Percentiles rank a stretch among this genome's conserved stretches.
These are phyloP conservation scores for Thuja plicata DNA, from an alignment of 83 land plant species.

Conservation along the genomic window DNA sequence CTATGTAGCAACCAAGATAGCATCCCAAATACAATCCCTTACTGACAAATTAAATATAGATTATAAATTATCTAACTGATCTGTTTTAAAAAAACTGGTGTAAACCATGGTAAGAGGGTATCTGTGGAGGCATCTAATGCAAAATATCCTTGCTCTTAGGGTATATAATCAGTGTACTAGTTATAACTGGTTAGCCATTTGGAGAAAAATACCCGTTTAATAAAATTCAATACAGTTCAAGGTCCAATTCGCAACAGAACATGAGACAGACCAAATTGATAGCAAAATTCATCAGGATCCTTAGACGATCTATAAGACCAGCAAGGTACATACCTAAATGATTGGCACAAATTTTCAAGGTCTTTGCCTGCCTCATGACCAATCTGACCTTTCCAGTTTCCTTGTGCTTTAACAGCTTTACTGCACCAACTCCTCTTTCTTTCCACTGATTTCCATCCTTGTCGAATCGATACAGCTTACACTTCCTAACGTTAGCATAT, in stretches of 20 bases:
- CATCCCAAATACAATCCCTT: not conserved
- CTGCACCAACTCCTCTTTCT: conserved; percentile 81
- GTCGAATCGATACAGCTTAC: conserved; percentile 83
- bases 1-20: too few species aligned
- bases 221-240: not conserved
- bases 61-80: not conserved
- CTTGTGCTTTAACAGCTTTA: conserved; percentile 82
- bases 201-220: not conserved
- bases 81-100: not conserved
- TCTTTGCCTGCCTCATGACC: conserved; percentile 83
- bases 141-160: not conserved
- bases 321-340: conserved; percentile 48
- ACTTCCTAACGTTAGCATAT: conserved; percentile 48
- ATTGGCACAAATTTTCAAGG: conserved; percentile 92
- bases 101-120: not conserved
- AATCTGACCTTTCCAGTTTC: conserved; percentile 64
- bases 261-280: not conserved
- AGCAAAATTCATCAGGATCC: not conserved
- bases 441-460: conserved; percentile 85
- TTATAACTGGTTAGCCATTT: not conserved
- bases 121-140: not conserved
- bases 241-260: not conserved
- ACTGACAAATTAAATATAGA: not conserved
- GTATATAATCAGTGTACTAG: not conserved
- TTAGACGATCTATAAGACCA: not conserved